Evolutionary conservation across 495 filamentous ascomycete genomes (phyloP).

Genomic region (Cryomyces minteri): DNA sequence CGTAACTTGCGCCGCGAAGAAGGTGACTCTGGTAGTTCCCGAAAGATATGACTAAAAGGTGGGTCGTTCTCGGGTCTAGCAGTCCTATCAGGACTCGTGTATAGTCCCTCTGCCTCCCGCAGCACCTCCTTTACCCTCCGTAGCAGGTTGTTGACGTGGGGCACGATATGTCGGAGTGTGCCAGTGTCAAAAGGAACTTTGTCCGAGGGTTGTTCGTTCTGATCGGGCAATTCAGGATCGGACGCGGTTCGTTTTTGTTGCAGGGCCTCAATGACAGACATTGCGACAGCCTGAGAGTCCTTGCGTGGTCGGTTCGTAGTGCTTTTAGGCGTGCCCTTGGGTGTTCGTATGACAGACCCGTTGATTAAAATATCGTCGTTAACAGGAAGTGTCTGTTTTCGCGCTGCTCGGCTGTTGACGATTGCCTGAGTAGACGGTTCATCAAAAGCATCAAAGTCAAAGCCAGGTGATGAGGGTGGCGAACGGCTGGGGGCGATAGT

Average conservation of each 20-base stretch:
- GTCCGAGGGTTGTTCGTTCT: slow-evolving; percentile 32
- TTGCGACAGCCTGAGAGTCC: slow-evolving; percentile 43
- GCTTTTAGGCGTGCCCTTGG: slow-evolving; percentile 6
- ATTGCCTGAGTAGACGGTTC: slow-evolving; percentile 6
- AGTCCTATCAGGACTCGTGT: slow-evolving; percentile 36
- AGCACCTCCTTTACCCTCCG: slow-evolving; percentile 61
- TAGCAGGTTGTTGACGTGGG: slow-evolving; percentile 63
- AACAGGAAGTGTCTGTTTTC: slow-evolving; percentile 3
- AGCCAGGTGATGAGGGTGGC: slow-evolving; percentile 19
- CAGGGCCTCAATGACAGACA: slow-evolving; percentile 70
- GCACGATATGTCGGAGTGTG: slow-evolving; percentile 70
- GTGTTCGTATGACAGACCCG: background rate
- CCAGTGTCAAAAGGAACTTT: slow-evolving; percentile 88
- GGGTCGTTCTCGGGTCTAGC: slow-evolving; percentile 10
- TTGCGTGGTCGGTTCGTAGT: slow-evolving; percentile 22
- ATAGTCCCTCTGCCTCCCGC: slow-evolving; percentile 22
- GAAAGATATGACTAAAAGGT: slow-evolving; percentile 36
- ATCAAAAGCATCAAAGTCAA: slow-evolving; percentile 19
- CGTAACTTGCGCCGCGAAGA: slow-evolving; percentile 25
- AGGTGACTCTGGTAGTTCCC: slow-evolving; percentile 27
- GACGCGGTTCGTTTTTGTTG: slow-evolving; percentile 42
- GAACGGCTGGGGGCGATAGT: slow-evolving; percentile 13
- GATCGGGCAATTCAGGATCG: slow-evolving; percentile 25
- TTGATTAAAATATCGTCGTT: background rate
- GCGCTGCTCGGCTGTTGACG: slow-evolving; percentile 2